Evolutionary conservation across 2,329 filamentous ascomycete genomes (phyloP).

Genomic region (Nothomitra cinnamomea): DNA sequence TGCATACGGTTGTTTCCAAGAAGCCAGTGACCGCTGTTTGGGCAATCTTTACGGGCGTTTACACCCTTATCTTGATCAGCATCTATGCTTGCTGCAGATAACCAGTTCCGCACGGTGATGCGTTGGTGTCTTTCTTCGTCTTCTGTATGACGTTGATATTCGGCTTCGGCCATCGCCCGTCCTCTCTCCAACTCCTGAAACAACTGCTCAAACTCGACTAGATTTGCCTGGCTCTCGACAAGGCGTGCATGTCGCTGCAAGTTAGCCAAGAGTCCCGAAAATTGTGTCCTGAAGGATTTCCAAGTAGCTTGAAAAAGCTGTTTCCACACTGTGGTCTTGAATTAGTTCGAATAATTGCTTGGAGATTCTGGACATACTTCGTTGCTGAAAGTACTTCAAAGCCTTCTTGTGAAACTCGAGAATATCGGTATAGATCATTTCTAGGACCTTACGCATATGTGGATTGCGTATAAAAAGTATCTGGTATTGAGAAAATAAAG

Average conservation of each 20-base stretch:
- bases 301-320: not conserved
- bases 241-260: not conserved
- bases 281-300: not conserved
- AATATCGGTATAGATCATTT: conserved; percentile 19
- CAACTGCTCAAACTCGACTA: not conserved
- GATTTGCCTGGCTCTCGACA: not conserved
- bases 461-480: conserved; percentile 12
- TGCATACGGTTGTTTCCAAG: not conserved
- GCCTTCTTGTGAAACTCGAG: conserved; percentile 18
- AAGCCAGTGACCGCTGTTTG: not conserved
- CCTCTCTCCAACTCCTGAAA: not conserved
- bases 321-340: not conserved
- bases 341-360: too few species aligned
- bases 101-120: not conserved
- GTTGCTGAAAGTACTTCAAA: conserved; percentile 12
- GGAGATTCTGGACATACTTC: not conserved
- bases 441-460: conserved; percentile 16
- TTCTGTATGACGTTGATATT: not conserved
- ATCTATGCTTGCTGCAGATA: not conserved
- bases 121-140: not conserved
- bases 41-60: not conserved
- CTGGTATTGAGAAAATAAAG: conserved; percentile 16
- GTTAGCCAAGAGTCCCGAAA: not conserved
- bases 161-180: not conserved
- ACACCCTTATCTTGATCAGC: not conserved